Evolutionary conservation across 1,139 yeast species (phyloP).

Genomic region (Zhuliangozyma parablackwelliae): DNA sequence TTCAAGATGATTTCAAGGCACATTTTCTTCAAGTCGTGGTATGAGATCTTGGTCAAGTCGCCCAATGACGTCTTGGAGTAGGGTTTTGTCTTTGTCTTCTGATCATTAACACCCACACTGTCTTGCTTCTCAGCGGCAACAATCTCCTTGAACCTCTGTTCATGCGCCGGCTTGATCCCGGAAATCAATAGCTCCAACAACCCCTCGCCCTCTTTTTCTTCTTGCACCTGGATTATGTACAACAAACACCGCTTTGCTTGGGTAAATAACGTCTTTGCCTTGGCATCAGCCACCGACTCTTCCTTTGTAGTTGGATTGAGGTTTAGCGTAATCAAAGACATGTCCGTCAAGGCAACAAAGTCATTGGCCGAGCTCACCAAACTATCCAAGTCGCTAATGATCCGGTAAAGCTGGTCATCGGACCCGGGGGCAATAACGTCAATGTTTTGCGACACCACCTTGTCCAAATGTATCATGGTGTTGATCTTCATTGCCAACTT

Average conservation of each 20-base stretch:
- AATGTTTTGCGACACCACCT: constrained; percentile 50
- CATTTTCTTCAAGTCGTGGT: constrained; percentile 71
- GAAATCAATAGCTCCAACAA: constrained; percentile 70
- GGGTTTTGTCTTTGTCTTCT: constrained; percentile 25
- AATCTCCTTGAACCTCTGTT: constrained; percentile 54
- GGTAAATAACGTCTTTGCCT: constrained; percentile 55
- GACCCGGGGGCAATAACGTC: constrained; percentile 45
- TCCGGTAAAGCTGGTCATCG: constrained; percentile 55
- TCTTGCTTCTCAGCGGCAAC: constrained; percentile 44
- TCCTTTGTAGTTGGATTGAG: constrained; percentile 52
- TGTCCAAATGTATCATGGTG: constrained; percentile 61
- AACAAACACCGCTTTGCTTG: constrained; percentile 79
- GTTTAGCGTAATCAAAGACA: constrained; percentile 34
- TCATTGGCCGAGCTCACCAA: constrained; percentile 37
- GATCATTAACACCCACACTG: constrained; percentile 13
- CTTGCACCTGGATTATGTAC: constrained; percentile 79
- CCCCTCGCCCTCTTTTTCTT: constrained; percentile 51
- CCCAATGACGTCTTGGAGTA: constrained; percentile 45
- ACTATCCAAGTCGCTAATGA: constrained; percentile 29
- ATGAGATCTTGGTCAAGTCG: constrained; percentile 53
- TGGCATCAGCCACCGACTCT: constrained; percentile 40
- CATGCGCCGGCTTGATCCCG: constrained; percentile 67
- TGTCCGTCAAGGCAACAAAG: constrained; percentile 36
- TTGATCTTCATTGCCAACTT: constrained; percentile 56
- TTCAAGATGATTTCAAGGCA: constrained; percentile 75